Conservation (phyloP, 257 asterid genomes). For the Leptodermis oblonga region DNA sequence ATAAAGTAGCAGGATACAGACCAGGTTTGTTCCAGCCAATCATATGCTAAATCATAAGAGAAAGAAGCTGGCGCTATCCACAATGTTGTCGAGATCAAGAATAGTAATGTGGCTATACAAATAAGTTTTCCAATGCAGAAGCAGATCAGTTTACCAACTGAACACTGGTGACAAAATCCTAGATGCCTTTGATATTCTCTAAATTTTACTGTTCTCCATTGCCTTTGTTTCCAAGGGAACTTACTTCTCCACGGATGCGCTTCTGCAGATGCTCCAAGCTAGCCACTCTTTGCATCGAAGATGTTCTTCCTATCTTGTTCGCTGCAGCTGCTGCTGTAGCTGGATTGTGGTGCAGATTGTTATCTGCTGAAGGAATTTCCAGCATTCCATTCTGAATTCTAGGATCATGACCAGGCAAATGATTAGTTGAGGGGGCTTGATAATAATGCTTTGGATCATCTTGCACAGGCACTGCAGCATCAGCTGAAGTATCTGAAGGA, state of each 20-base stretch:
- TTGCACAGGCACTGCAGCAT: conserved; percentile 63
- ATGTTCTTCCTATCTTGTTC: conserved; percentile 45
- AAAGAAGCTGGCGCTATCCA: background rate
- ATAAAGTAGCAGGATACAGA: background rate
- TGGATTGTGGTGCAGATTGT: conserved; percentile 26
- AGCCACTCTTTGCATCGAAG: conserved; percentile 81
- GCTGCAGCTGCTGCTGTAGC: conserved; percentile 22
- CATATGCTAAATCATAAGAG: background rate
- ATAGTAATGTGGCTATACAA: conserved; percentile 10
- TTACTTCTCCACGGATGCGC: conserved; percentile 59
- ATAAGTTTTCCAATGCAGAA: background rate
- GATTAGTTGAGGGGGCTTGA: conserved; percentile 38
- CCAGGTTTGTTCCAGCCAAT: background rate
- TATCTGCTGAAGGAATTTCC: conserved; percentile 36
- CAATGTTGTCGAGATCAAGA: conserved; percentile 9
- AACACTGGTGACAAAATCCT: conserved; percentile 3
- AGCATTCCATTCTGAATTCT: conserved; percentile 39
- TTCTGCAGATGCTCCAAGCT: conserved; percentile 94
- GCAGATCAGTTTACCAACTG: conserved; percentile 2
- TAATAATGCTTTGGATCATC: conserved; percentile 48
- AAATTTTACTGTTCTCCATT: conserved; percentile 20
- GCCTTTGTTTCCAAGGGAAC: conserved; percentile 36
- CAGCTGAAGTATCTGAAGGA: conserved; percentile 64
- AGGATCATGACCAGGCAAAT: conserved; percentile 31
- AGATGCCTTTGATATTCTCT: background rate